Base-by-base conservation (phyloP, 768 basidiomycete species). In the Phaeotremella fagi region DNA sequence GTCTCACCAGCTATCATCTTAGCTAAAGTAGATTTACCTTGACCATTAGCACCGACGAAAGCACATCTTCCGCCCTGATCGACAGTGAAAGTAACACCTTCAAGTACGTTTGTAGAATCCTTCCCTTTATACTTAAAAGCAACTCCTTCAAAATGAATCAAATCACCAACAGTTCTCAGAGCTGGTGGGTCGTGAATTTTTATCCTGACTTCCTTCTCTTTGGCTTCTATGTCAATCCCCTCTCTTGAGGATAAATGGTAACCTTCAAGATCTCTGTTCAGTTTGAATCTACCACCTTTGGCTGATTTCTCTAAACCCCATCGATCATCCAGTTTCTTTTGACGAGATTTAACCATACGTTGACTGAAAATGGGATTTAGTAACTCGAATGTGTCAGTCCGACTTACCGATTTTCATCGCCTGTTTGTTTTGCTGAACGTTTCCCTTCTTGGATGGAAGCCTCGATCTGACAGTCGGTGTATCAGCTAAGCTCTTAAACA, bases 1-100 rank as follows among this genome's bases (percentile, higher is more conserved):
- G 81, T 68, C 14, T 60, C 55, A 7, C 72, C 70, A 4, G 66
- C 42, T 12, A 76, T 61, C n/a, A 73, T 61, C 35, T 69, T 68
- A 2, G 81, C 81, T 7, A 84, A 61, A 0, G 83, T 83, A 6
- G 80, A 79, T 65, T 83, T 84, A 29, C 82, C 82, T 56, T 79
- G 75, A 0, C 82, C 82, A 63, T 82, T 82, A 3, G 60, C 61
- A 12, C 80, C 80, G 20, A 79, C 73, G n/a, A 81, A 68, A 0
- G 76, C 80, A 36, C 71, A 56, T 11, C 79, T 65, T 0, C 70
- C 76, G 3, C 73, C 76, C 16, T 76, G 77, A 14, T 75, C 63
- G 3, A 81, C 53, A 3, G 76, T 75, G 26, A 81, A 64, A 1
- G 59, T 72, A 15, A 79, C 73, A 25, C 69, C 71, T 37, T 66